A percentile compares a stretch with the other conserved stretches of the same genome.
phyloP scores from a whole-genome alignment of 2,329 filamentous ascomycete species.

The Pseudocercospora cruenta region DNA sequence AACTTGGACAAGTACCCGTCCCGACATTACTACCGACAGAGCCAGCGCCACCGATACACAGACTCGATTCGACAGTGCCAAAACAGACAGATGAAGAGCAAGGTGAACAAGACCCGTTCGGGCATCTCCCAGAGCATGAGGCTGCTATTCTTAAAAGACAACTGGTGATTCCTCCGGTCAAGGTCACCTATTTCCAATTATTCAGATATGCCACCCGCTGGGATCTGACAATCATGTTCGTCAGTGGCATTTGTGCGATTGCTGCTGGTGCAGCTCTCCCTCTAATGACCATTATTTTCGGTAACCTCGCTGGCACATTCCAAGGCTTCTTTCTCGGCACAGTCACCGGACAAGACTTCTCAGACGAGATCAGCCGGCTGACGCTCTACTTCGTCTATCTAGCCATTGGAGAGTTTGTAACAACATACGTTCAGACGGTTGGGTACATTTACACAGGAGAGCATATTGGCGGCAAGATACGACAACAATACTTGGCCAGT shows the following conservation, averaged over 20 bases:
- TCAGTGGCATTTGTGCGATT: conserved; percentile 43
- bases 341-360: conserved; percentile 60
- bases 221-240: conserved; percentile 45
- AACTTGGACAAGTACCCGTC: conserved; percentile 36
- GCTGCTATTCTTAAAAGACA: conserved; percentile 43
- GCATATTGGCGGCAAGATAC: conserved; percentile 53
- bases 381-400: conserved; percentile 87
- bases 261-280: conserved; percentile 42
- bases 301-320: conserved; percentile 73
- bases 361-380: conserved; percentile 61
- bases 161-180: conserved; percentile 46
- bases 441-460: conserved; percentile 76
- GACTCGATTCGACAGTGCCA: conserved; percentile 31
- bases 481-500: conserved; percentile 80
- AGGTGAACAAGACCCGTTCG: conserved; percentile 38
- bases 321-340: conserved; percentile 59
- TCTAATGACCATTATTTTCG: conserved; percentile 65
- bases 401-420: conserved; percentile 76
- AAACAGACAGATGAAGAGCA: conserved; percentile 30
- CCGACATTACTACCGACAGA: conserved; percentile 32
- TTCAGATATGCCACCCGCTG: conserved; percentile 51
- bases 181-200: conserved; percentile 46
- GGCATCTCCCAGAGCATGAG: conserved; percentile 45
- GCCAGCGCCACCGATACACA: conserved; percentile 33
- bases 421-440: conserved; percentile 77